Evolutionary conservation across 495 filamentous ascomycete species (phyloP).

Genomic region (Chaetomium tenue): DNA sequence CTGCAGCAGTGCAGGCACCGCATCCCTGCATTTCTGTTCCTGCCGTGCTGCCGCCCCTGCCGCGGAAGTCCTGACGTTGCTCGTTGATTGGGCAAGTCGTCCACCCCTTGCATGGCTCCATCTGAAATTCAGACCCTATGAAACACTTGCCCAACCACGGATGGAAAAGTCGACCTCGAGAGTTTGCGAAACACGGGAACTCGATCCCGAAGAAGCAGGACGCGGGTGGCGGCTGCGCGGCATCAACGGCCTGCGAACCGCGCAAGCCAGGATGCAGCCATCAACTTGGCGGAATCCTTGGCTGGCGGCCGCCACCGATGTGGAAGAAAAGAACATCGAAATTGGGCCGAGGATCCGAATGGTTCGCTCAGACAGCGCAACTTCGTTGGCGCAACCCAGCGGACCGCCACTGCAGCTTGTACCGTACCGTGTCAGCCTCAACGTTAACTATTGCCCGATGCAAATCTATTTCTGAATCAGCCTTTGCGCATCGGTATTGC

Average conservation of each 20-base stretch:
- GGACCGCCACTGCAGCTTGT: neutral
- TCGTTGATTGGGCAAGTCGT: neutral
- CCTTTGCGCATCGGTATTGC: neutral
- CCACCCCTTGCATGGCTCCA: slow-evolving; percentile 2
- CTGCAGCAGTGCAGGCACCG: neutral
- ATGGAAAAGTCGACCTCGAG: neutral
- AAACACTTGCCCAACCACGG: slow-evolving; percentile 16
- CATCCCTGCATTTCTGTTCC: neutral
- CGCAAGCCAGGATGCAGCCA: neutral
- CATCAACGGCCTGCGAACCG: slow-evolving; percentile 3
- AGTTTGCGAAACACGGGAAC: slow-evolving; percentile 14
- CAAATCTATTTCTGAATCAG: neutral
- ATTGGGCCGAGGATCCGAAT: neutral
- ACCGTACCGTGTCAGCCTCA: neutral
- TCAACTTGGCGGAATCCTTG: neutral
- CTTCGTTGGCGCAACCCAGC: neutral
- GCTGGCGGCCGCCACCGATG: neutral
- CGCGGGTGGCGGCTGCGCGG: slow-evolving; percentile 14
- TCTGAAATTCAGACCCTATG: neutral
- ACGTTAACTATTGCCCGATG: neutral
- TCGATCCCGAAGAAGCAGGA: slow-evolving; percentile 8
- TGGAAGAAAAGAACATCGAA: neutral
- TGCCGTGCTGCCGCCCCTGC: neutral
- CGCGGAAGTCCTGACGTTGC: no score
- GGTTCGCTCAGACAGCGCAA: neutral